Conservation (phyloP, 2,329 filamentous ascomycete genomes). For the Nigrograna mackinnonii region DNA sequence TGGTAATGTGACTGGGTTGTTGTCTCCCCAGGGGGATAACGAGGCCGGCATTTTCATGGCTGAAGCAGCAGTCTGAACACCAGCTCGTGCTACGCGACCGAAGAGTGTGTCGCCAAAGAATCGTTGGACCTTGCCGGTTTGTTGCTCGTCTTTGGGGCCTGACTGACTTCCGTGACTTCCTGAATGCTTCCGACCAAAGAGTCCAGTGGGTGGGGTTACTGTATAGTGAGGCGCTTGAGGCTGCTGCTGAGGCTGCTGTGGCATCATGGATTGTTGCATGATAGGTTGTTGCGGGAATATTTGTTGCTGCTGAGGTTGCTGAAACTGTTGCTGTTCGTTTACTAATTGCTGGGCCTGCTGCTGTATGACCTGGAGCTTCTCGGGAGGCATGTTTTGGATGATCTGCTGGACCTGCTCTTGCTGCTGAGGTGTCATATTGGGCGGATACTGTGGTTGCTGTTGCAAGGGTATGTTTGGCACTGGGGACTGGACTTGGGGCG, state of each 20-base stretch:
- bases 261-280: slow-evolving; percentile 13
- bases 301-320: slow-evolving; percentile 14
- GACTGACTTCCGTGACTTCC: slow-evolving; percentile 15
- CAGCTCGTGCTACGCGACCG: slow-evolving; percentile 38
- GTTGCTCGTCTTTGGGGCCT: slow-evolving; percentile 29
- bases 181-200: slow-evolving; percentile 25
- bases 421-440: slow-evolving; percentile 29
- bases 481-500: slow-evolving; percentile 10
- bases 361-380: slow-evolving; percentile 33
- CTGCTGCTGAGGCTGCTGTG: slow-evolving; percentile 19
- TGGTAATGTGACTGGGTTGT: slow-evolving; percentile 43
- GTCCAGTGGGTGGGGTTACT: slow-evolving; percentile 24
- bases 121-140: slow-evolving; percentile 32
- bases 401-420: slow-evolving; percentile 32
- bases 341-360: slow-evolving; percentile 31
- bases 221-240: slow-evolving; percentile 23
- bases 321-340: slow-evolving; percentile 7
- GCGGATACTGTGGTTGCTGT: slow-evolving; percentile 22
- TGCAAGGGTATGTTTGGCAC: slow-evolving; percentile 13
- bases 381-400: slow-evolving; percentile 32
- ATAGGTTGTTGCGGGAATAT: slow-evolving; percentile 9
- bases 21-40: slow-evolving; percentile 43
- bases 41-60: slow-evolving; percentile 36
- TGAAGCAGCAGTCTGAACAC: slow-evolving; percentile 35
- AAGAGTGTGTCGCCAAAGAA: slow-evolving; percentile 43